Base-by-base conservation (phyloP, 2,329 filamentous ascomycete species). In the Paecilomyces niveus region DNA sequence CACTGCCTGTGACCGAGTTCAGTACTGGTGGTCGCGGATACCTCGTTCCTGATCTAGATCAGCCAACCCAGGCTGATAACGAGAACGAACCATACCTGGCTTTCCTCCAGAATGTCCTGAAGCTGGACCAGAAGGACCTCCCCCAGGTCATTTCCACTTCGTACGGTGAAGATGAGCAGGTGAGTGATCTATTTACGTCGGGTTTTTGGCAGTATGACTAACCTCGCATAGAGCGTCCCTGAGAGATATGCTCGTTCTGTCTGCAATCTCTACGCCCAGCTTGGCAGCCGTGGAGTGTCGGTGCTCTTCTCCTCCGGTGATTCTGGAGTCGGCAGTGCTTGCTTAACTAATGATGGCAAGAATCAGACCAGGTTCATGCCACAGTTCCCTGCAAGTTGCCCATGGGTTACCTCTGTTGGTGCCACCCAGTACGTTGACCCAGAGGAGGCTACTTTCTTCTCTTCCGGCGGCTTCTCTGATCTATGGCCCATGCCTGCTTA, bases 251-350 rank as follows among this genome's bases (percentile, higher is more conserved):
- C 75, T 55, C 64, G 63, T 51, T 63, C 64, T 22, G 73, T 78
- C 52, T 80, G 77, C 63, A 74, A 72, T 60, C 67, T 79, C 49
- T 79, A 71, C 65, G 72, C 79, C 56, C 81, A 82, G 63, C 76
- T 82, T 24, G 80, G 79, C 18, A 73, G 79, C 59, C 78, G 80
- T 54, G 80, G 80, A 24, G 76, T 80, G 2, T 78, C 75, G 3
- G 69, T 81, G 21, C 66, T 82, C 61, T 76, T 80, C 61, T 78
- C 79, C 2, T 79, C 77, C 1, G 80, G 80, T 18, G 80, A 82
- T 64, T 76, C 71, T 11, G 80, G 79, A 31, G 78, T 80, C 29
- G 77, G 72, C 21, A 57, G 68, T 13, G 67, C 66, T 7, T 75
- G 65, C 65, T 58, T 62, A 54, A 73, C 68, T 39, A 72, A 70